phyloP scores from a whole-genome alignment of 1,284 basidiomycete genomes.

The Leccinum subrobustum region DNA sequence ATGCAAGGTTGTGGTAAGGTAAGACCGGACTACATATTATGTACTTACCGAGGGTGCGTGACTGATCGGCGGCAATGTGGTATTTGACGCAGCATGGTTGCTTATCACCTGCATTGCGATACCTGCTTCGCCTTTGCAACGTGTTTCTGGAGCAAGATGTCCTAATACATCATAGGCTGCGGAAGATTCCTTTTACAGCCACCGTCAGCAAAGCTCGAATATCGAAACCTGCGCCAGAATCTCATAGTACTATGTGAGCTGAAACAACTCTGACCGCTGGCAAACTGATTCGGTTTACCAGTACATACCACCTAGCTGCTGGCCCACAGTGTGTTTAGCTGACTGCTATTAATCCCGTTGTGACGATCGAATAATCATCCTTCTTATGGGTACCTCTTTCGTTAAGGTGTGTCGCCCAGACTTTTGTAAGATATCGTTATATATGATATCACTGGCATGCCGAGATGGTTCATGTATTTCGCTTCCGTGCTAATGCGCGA shows the following conservation, averaged over 20 bases:
- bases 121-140: conserved; percentile 5
- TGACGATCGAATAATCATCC: not conserved
- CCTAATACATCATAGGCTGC: not conserved
- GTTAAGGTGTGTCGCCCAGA: not conserved
- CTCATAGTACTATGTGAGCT: not conserved
- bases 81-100: not conserved
- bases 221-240: not conserved
- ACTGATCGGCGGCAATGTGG: not conserved
- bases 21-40: not conserved
- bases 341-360: not conserved
- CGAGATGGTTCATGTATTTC: conserved; percentile 1
- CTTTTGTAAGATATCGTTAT: not conserved
- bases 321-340: not conserved
- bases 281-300: not conserved
- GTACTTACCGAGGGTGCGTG: conserved; percentile 2
- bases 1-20: not conserved
- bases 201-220: not conserved
- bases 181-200: not conserved
- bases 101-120: no score
- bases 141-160: conserved; percentile 1
- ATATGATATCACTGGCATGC: not conserved
- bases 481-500: conserved; percentile 5
- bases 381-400: not conserved
- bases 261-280: not conserved
- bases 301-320: not conserved